Conservation (phyloP, 495 filamentous ascomycete species). For the Emericellopsis terricola region DNA sequence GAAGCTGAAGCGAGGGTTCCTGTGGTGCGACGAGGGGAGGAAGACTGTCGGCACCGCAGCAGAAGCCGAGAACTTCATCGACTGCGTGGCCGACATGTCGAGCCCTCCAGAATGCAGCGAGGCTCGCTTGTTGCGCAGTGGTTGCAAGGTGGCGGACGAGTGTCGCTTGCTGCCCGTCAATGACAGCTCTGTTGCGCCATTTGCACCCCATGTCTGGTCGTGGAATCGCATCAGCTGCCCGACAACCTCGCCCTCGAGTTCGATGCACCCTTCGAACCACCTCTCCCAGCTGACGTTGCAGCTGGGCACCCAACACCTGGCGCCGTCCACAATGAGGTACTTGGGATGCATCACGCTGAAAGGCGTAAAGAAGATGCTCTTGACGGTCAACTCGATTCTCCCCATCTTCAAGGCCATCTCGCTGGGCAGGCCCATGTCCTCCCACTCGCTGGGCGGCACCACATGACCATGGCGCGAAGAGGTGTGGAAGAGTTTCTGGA, state of each 20-base stretch:
- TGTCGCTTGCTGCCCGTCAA: background rate
- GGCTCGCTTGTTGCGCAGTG: background rate
- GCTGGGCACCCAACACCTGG: constrained; percentile 40
- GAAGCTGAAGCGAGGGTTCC: constrained; percentile 34
- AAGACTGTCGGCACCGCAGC: constrained; percentile 30
- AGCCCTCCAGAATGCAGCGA: background rate
- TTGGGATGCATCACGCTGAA: constrained; percentile 68
- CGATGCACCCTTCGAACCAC: constrained; percentile 56
- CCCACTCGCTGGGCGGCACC: constrained; percentile 39
- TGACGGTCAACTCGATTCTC: constrained; percentile 44
- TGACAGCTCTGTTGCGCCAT: background rate
- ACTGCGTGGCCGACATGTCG: constrained; percentile 1
- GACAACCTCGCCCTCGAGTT: constrained; percentile 37
- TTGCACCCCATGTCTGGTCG: constrained; percentile 32
- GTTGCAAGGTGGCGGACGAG: no score
- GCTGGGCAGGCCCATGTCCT: constrained; percentile 38
- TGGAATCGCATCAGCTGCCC: constrained; percentile 40
- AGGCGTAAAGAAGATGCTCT: constrained; percentile 52
- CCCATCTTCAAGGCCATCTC: constrained; percentile 23
- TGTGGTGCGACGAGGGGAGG: constrained; percentile 50
- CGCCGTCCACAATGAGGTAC: constrained; percentile 50
- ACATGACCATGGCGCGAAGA: constrained; percentile 32
- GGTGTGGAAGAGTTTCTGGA: constrained; percentile 54
- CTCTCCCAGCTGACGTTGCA: constrained; percentile 62
- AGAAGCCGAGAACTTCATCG: constrained; percentile 6